phyloP scores from a whole-genome alignment of 1,139 yeast genomes.

The Geotrichum europaeum region DNA sequence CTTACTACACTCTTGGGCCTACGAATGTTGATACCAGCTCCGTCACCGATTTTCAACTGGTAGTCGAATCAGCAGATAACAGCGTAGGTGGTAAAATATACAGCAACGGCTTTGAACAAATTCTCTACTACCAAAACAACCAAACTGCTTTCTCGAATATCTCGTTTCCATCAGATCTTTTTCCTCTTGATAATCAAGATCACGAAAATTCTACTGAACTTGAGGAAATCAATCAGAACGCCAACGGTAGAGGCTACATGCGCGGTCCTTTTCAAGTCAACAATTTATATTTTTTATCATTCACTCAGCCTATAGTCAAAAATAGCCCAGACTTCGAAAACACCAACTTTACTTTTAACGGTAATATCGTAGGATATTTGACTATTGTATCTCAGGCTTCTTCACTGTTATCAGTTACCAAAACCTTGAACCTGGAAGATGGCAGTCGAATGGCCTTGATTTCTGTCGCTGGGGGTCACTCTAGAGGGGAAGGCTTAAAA shows the following conservation, averaged over 20 bases:
- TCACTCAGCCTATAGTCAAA: slow-evolving; percentile 25
- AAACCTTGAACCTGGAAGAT: slow-evolving; percentile 39
- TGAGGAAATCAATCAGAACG: not conserved
- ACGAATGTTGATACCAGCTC: slow-evolving; percentile 17
- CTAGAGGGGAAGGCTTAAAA: slow-evolving; percentile 6
- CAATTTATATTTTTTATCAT: slow-evolving; percentile 22
- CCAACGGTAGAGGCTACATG: slow-evolving; percentile 6
- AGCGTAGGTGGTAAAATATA: slow-evolving; percentile 26
- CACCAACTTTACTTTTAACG: slow-evolving; percentile 14
- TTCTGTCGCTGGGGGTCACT: slow-evolving; percentile 22
- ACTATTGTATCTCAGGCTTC: slow-evolving; percentile 60
- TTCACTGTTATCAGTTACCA: slow-evolving; percentile 46
- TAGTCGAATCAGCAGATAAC: slow-evolving; percentile 27
- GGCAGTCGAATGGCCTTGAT: slow-evolving; percentile 31
- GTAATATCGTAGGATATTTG: slow-evolving; percentile 58
- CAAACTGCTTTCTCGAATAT: slow-evolving; percentile 12
- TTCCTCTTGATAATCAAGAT: slow-evolving; percentile 18
- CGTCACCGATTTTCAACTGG: slow-evolving; percentile 20
- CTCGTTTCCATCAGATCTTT: slow-evolving; percentile 21
- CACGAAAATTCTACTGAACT: not conserved
- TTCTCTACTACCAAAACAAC: slow-evolving; percentile 11
- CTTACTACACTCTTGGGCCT: slow-evolving; percentile 20
- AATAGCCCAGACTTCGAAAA: slow-evolving; percentile 25
- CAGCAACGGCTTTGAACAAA: slow-evolving; percentile 18
- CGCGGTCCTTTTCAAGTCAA: slow-evolving; percentile 16